These are phyloP conservation scores for Mycosphaerella arachidis DNA, from an alignment of 2,329 filamentous ascomycete species.

Conservation along the genomic window DNA sequence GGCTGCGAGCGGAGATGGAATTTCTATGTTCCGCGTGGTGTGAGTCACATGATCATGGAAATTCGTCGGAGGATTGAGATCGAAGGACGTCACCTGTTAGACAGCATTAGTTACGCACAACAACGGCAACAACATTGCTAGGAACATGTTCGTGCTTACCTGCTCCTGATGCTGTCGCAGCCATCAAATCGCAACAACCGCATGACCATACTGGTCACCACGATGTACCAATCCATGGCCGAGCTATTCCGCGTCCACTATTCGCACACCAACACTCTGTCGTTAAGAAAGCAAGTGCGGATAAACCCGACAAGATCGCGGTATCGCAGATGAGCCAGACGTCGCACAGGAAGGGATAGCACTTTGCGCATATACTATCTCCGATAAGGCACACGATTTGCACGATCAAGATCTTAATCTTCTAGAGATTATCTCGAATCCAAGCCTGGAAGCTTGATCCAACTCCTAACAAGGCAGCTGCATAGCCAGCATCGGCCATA, in stretches of 20 bases:
- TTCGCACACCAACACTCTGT: conserved; percentile 48
- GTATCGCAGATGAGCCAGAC: conserved; percentile 9
- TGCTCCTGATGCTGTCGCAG: neutral
- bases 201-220: conserved; percentile 30
- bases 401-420: neutral
- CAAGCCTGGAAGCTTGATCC: neutral
- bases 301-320: conserved; percentile 7
- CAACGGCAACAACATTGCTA: conserved; percentile 5
- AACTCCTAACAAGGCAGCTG: neutral
- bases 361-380: neutral
- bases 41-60: neutral
- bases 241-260: conserved; percentile 47
- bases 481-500: neutral
- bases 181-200: neutral
- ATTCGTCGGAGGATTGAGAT: neutral
- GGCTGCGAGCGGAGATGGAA: too few species aligned
- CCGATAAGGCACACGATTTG: neutral
- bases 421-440: neutral
- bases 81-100: neutral
- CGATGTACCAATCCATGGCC: conserved; percentile 49
- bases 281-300: conserved; percentile 35
- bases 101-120: neutral
- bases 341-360: neutral
- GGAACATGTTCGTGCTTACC: conserved; percentile 11
- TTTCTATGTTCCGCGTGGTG: neutral